Conservation (phyloP, 108 stramenopile genomes). For the Pseudonitzschia delicatissima region DNA sequence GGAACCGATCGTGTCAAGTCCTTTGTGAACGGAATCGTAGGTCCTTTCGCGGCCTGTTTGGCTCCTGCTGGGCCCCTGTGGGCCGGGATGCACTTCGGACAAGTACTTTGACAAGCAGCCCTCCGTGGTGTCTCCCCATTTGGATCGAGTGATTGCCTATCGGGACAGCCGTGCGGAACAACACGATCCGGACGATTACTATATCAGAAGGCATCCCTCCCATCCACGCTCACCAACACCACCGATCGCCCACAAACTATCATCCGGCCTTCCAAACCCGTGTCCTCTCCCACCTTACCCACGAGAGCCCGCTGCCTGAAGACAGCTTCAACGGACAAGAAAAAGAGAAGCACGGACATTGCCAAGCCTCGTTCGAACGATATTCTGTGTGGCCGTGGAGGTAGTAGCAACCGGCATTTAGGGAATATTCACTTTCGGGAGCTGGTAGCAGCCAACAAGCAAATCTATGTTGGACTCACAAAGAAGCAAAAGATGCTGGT, state of each 20-base stretch:
- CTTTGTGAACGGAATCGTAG: conserved; percentile 32
- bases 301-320: not conserved
- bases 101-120: conserved; percentile 5
- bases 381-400: conserved; percentile 83
- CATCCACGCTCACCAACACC: not conserved
- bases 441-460: conserved; percentile 59
- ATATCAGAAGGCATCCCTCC: no score
- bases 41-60: conserved; percentile 39
- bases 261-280: not conserved
- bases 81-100: conserved; percentile 8
- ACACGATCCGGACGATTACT: not conserved
- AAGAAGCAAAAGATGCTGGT: conserved; percentile 68
- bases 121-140: conserved; percentile 16
- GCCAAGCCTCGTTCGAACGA: conserved; percentile 56
- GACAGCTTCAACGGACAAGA: not conserved
- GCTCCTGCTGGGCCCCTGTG: conserved; percentile 17
- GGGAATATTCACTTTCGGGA: conserved; percentile 82
- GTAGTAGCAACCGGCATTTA: conserved; percentile 71
- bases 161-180: not conserved
- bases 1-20: conserved; percentile 7
- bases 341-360: conserved; percentile 19
- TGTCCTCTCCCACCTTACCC: not conserved
- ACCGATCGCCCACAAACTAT: not conserved
- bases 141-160: conserved; percentile 6
- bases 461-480: conserved; percentile 44